phyloP scores from a whole-genome alignment of 2,329 filamentous ascomycete genomes.

The Aspergillus viridinutans region DNA sequence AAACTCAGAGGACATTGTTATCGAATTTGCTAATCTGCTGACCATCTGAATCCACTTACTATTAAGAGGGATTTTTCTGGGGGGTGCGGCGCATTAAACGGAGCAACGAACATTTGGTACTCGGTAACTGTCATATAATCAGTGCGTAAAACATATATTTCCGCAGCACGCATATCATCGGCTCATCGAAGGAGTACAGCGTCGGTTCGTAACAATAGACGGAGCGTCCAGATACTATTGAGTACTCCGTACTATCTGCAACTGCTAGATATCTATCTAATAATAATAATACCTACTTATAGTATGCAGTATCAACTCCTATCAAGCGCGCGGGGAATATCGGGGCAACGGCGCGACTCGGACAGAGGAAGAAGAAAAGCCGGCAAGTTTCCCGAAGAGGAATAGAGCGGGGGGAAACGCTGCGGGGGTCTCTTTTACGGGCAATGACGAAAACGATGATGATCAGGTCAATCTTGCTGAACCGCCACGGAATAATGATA shows the following conservation, averaged over 20 bases:
- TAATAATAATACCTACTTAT: too few species aligned
- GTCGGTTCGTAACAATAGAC: not conserved
- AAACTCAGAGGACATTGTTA: constrained; percentile 1
- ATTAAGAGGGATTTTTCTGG: not conserved
- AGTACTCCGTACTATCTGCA: too few species aligned
- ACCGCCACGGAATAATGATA: not conserved
- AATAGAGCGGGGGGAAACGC: constrained; percentile 13
- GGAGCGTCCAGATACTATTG: not conserved
- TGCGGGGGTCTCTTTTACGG: constrained; percentile 1
- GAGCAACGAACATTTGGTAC: not conserved
- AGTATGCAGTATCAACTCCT: not conserved
- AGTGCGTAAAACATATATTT: not conserved
- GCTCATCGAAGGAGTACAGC: not conserved
- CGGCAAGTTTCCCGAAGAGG: constrained; percentile 10
- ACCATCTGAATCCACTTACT: constrained; percentile 14
- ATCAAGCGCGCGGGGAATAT: constrained; percentile 14
- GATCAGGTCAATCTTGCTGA: not conserved
- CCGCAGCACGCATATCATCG: not conserved
- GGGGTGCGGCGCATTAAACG: too few species aligned
- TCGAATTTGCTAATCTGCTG: constrained; percentile 19
- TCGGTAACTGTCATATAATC: not conserved
- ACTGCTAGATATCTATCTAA: too few species aligned
- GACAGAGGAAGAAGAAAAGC: constrained; percentile 14
- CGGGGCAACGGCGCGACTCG: constrained; percentile 18
- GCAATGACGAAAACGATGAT: constrained; percentile 12